phyloP scores from a whole-genome alignment of 768 basidiomycete genomes.

The Podaxis sp. region DNA sequence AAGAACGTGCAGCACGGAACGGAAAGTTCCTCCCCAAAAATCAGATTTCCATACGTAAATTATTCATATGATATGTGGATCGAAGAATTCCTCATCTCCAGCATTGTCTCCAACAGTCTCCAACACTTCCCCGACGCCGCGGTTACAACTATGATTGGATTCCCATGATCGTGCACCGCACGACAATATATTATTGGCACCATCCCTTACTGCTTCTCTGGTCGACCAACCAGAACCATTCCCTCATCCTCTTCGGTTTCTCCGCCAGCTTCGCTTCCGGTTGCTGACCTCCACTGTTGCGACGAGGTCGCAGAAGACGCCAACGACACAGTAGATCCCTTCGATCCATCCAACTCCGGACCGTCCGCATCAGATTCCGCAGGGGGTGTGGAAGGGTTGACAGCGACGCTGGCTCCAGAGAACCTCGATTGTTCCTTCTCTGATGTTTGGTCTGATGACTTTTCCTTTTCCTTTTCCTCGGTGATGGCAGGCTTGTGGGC shows the following conservation, averaged over 20 bases:
- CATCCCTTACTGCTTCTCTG: conserved; percentile 24
- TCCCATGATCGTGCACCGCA: neutral
- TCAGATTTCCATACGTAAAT: conserved; percentile 4
- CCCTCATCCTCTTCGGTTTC: conserved; percentile 87
- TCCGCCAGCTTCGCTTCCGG: conserved; percentile 60
- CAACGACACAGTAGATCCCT: conserved; percentile 33
- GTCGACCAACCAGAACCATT: conserved; percentile 75
- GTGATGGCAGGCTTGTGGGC: conserved; percentile 25
- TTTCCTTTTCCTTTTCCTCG: neutral
- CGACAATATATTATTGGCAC: neutral
- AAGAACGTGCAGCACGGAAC: neutral
- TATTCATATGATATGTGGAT: neutral
- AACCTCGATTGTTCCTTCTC: conserved; percentile 6
- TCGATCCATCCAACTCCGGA: conserved; percentile 5
- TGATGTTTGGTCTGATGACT: neutral
- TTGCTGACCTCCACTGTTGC: conserved; percentile 29
- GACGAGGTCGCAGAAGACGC: conserved; percentile 31
- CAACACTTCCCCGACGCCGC: neutral
- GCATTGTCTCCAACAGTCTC: neutral
- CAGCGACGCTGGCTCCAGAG: conserved; percentile 1
- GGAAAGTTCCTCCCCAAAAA: neutral
- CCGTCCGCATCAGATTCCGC: conserved; percentile 1
- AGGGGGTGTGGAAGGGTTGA: conserved; percentile 9
- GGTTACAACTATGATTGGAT: neutral
- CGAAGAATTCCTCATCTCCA: neutral